phyloP scores from a whole-genome alignment of 1,139 yeast genomes.

The Magnusiomyces suaveolens region DNA sequence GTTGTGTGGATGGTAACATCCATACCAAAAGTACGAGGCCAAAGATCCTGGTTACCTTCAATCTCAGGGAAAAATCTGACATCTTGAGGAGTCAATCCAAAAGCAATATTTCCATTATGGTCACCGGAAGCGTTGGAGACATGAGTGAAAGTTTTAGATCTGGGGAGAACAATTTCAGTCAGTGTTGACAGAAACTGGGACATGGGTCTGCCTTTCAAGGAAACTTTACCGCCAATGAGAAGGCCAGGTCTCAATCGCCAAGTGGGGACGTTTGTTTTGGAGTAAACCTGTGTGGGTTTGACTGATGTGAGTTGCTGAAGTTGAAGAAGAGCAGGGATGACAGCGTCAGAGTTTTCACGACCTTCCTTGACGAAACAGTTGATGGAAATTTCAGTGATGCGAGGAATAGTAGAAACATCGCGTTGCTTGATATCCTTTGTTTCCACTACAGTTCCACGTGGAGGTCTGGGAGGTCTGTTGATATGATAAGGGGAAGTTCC shows the following conservation, averaged over 20 bases:
- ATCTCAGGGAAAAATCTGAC: slow-evolving; percentile 85
- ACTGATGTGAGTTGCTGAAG: slow-evolving; percentile 88
- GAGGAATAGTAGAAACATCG: slow-evolving; percentile 60
- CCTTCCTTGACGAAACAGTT: slow-evolving; percentile 76
- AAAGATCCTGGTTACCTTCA: slow-evolving; percentile 80
- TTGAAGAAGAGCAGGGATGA: slow-evolving; percentile 70
- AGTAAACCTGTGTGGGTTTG: slow-evolving; percentile 64
- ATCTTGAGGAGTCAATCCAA: slow-evolving; percentile 74
- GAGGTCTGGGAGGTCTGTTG: slow-evolving; percentile 48
- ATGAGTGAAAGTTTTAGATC: slow-evolving; percentile 82
- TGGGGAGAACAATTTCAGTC: slow-evolving; percentile 85
- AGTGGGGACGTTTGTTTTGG: slow-evolving; percentile 70
- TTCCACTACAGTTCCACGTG: slow-evolving; percentile 43
- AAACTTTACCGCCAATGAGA: slow-evolving; percentile 85
- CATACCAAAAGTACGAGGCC: slow-evolving; percentile 82
- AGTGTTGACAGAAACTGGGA: slow-evolving; percentile 76
- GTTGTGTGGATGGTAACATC: slow-evolving; percentile 78
- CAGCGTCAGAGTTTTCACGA: slow-evolving; percentile 59
- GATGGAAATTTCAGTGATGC: slow-evolving; percentile 52
- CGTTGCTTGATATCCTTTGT: slow-evolving; percentile 66
- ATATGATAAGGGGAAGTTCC: slow-evolving; percentile 82
- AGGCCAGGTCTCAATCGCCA: slow-evolving; percentile 87
- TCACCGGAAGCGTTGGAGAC: slow-evolving; percentile 73
- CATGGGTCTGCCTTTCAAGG: slow-evolving; percentile 72
- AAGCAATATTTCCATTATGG: slow-evolving; percentile 70